Evolutionary conservation across 331 rosid genomes (phyloP).

Genomic region (Stylosanthes scabra): DNA sequence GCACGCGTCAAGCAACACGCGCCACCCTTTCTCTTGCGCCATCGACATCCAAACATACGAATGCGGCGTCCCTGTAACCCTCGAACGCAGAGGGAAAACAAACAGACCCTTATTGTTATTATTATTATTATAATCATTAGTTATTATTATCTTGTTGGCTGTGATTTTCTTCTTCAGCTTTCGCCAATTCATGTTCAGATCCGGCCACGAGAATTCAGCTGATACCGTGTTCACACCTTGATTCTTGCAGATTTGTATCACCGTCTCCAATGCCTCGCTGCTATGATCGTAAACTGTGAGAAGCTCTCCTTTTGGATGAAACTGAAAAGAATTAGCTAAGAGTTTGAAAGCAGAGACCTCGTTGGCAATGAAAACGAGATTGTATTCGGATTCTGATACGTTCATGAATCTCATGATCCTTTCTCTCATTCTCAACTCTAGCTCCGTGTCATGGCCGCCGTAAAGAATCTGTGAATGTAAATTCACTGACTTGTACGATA

Average conservation of each 20-base stretch:
- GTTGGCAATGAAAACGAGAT: constrained; percentile 75
- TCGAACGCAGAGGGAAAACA: constrained; percentile 85
- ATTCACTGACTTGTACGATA: constrained; percentile 66
- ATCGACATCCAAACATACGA: constrained; percentile 84
- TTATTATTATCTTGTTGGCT: constrained; percentile 29
- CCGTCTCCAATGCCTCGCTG: constrained; percentile 67
- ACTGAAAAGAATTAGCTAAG: constrained; percentile 74
- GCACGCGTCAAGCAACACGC: constrained; percentile 75
- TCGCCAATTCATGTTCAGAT: constrained; percentile 48
- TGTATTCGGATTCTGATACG: constrained; percentile 66
- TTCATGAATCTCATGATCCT: constrained; percentile 82
- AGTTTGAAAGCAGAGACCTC: constrained; percentile 77
- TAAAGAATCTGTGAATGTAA: constrained; percentile 62
- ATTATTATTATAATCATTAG: constrained; percentile 38
- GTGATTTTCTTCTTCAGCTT: constrained; percentile 50
- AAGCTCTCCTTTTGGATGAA: constrained; percentile 65
- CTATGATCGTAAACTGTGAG: constrained; percentile 74
- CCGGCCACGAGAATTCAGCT: constrained; percentile 73
- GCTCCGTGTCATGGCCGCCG: constrained; percentile 64
- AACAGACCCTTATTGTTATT: constrained; percentile 63
- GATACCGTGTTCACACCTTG: constrained; percentile 59
- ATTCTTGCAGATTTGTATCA: constrained; percentile 69
- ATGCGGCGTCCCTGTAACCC: constrained; percentile 74
- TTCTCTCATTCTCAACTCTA: constrained; percentile 57
- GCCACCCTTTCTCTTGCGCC: constrained; percentile 88